Evolutionary conservation across 1,139 yeast species (phyloP).

Genomic region (Blastobotrys niveus): DNA sequence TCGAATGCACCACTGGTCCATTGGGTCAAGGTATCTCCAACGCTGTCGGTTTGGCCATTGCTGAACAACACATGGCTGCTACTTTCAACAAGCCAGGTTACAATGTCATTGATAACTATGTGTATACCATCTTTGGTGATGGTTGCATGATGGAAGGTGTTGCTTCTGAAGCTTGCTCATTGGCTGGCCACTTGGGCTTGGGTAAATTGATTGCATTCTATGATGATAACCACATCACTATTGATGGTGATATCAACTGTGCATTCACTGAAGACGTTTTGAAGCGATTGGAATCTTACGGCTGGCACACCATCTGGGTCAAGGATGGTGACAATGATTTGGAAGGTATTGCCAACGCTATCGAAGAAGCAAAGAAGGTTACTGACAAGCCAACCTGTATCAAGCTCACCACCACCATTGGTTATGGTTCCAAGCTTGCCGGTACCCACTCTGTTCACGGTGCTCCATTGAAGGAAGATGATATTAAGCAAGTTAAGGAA

Average conservation of each 20-base stretch:
- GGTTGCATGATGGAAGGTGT: constrained; percentile 99
- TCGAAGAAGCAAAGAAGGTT: constrained; percentile 44
- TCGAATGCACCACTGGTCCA: constrained; percentile 98
- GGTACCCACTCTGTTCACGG: constrained; percentile 98
- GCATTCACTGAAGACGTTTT: constrained; percentile 95
- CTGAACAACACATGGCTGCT: constrained; percentile 88
- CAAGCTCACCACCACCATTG: constrained; percentile 86
- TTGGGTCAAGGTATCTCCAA: constrained; percentile 97
- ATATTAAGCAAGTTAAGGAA: constrained; percentile 78
- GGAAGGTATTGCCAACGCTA: constrained; percentile 65
- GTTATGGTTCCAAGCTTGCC: constrained; percentile 80
- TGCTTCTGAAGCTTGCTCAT: constrained; percentile 85
- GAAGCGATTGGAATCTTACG: constrained; percentile 84
- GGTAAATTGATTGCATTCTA: constrained; percentile 92
- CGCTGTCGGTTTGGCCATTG: constrained; percentile 96
- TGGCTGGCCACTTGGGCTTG: constrained; percentile 95
- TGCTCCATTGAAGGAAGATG: constrained; percentile 92
- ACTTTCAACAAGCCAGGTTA: constrained; percentile 86
- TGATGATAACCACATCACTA: constrained; percentile 96
- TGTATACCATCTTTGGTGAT: constrained; percentile 86
- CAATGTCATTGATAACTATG: constrained; percentile 60
- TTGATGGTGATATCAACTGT: constrained; percentile 86
- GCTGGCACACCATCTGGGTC: constrained; percentile 85
- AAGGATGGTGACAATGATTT: constrained; percentile 78
- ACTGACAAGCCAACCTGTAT: constrained; percentile 84